Evolutionary conservation across 1,284 basidiomycete species (phyloP).

Genomic region (Microbotryum intermedium): DNA sequence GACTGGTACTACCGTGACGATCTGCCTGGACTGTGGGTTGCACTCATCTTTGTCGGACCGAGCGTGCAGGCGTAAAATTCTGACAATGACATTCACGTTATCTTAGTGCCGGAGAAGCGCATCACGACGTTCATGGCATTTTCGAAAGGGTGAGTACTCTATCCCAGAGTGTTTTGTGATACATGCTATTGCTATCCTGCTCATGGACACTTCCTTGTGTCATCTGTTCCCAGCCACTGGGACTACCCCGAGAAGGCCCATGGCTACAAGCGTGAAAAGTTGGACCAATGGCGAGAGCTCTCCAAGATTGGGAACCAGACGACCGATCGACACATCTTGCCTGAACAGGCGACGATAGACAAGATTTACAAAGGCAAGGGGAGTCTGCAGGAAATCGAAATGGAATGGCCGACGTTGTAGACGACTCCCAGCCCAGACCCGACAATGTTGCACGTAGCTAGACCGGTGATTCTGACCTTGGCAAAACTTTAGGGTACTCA

Average conservation of each 20-base stretch:
- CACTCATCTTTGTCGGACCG: background rate
- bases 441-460: too few relatives aligned
- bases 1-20: slow-evolving; percentile 37
- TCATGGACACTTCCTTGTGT: too few relatives aligned
- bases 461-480: too few relatives aligned
- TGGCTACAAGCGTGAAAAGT: slow-evolving; percentile 37
- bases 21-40: slow-evolving; percentile 32
- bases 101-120: slow-evolving; percentile 12
- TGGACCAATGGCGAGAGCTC: slow-evolving; percentile 36
- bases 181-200: background rate
- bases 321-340: slow-evolving; percentile 31
- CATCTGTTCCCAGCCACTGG: slow-evolving; percentile 31
- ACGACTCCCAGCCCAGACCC: background rate
- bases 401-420: slow-evolving; percentile 17
- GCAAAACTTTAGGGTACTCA: too few relatives aligned
- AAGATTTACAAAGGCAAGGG: slow-evolving; percentile 32
- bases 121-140: slow-evolving; percentile 38
- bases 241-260: slow-evolving; percentile 33
- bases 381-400: slow-evolving; percentile 36
- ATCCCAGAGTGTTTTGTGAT: too few relatives aligned
- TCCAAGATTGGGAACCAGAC: slow-evolving; percentile 35
- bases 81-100: background rate
- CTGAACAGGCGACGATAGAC: slow-evolving; percentile 37
- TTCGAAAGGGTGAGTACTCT: slow-evolving; percentile 7
- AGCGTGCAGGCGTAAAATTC: too few relatives aligned